Evolutionary conservation across 2,329 filamentous ascomycete genomes (phyloP).

Genomic region (Fusarium citri): DNA sequence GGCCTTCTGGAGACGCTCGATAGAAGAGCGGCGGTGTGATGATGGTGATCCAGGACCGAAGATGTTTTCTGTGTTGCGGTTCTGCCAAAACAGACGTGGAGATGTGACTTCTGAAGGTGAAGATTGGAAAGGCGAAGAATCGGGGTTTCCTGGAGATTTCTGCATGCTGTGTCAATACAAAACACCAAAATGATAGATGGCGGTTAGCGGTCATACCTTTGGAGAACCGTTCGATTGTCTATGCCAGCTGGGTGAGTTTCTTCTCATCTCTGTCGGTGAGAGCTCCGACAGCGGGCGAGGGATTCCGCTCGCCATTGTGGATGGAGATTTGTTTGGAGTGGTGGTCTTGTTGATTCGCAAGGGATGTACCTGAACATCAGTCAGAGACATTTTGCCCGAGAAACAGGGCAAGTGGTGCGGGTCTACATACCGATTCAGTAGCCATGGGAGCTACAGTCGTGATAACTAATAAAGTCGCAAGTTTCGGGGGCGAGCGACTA

Average conservation of each 20-base stretch:
- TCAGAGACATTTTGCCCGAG: slow-evolving; percentile 41
- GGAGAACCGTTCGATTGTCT: slow-evolving; percentile 71
- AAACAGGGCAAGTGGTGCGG: slow-evolving; percentile 29
- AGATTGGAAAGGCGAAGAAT: slow-evolving; percentile 86
- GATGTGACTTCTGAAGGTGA: slow-evolving; percentile 81
- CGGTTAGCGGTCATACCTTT: slow-evolving; percentile 49
- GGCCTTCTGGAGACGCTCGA: slow-evolving; percentile 93
- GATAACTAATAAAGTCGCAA: slow-evolving; percentile 33
- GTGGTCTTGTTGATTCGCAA: slow-evolving; percentile 81
- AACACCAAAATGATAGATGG: slow-evolving; percentile 19
- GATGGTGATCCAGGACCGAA: slow-evolving; percentile 73
- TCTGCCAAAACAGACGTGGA: slow-evolving; percentile 92
- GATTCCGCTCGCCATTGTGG: slow-evolving; percentile 70
- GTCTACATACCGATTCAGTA: slow-evolving; percentile 54
- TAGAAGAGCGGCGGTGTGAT: slow-evolving; percentile 84
- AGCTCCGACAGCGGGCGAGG: slow-evolving; percentile 89
- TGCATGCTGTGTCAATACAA: slow-evolving; percentile 54
- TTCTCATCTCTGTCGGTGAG: slow-evolving; percentile 83
- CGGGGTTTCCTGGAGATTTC: slow-evolving; percentile 76
- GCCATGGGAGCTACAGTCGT: slow-evolving; percentile 49
- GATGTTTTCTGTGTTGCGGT: slow-evolving; percentile 79
- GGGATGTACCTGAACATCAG: slow-evolving; percentile 72
- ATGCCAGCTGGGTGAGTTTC: slow-evolving; percentile 94
- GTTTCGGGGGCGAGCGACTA: slow-evolving; percentile 45
- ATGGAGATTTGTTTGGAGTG: slow-evolving; percentile 65